Evolutionary conservation across 2,329 filamentous ascomycete genomes (phyloP), one percentile per base, ranked within the genome.

Genomic region (Calonectria honghensis): DNA sequence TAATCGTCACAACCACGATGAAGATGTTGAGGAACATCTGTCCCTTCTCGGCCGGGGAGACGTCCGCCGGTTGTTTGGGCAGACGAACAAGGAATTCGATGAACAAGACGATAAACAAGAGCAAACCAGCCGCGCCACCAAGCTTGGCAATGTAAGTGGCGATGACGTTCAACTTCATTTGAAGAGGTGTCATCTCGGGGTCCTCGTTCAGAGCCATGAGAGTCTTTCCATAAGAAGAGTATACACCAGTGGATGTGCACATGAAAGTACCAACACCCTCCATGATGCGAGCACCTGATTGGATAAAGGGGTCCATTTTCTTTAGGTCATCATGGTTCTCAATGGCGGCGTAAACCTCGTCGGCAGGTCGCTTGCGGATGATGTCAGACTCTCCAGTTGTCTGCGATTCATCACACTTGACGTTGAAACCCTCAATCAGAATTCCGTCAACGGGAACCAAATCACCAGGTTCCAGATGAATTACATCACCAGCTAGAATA

Each of bases 231-330:
- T 94, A 94, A 57, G 92, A 93, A 37, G 93, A 95, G 84, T 94
- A 91, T 41, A 93, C 87, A 73, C 94, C 94, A 39, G 94, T 94
- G 20, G 93, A 94, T 2, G 94, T 95, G 74, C 93, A 92, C 84
- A 96, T 87, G 79, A 92, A 96, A 2, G 92, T 95, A 16, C 94
- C 94, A 11, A 95, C 91, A 57, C 94, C 94, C 82, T 95, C 94
- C 85, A 95, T 93, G 73, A 95, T 93, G 76, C 94, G 94, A 68
- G 92, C 90, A 39, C 94, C 96, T 37, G 96, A 98, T 78, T 98
- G 94, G 80, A 98, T 95, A 79, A 96, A 95, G 0, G 94, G 94
- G 77, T 96, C 94, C 85, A 95, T 90, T 84, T 95, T 95, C 86
- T 91, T 93, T 31, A 93, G 87, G 59, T 88, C 88, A 52, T 93